Conservation (phyloP, 139 green algal species). For the Micractinium sp. region DNA sequence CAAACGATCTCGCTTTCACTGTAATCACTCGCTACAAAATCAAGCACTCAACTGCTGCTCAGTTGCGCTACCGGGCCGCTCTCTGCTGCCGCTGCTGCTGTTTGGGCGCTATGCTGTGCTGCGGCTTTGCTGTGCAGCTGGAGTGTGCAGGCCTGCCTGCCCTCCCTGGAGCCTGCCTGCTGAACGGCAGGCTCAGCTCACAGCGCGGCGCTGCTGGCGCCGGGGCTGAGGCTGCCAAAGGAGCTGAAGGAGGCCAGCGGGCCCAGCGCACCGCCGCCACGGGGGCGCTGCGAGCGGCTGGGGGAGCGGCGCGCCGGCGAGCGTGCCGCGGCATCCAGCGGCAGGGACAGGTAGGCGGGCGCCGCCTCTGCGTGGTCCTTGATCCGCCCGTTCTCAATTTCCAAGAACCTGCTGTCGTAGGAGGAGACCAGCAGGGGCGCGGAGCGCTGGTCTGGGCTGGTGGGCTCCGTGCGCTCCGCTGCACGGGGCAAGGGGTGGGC, state of each 20-base stretch:
- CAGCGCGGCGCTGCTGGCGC: not conserved
- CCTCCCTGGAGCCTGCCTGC: not conserved
- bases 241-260: not conserved
- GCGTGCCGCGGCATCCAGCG: not conserved
- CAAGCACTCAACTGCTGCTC: too few species aligned
- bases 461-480: conserved; percentile 1
- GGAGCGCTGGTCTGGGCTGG: not conserved
- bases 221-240: not conserved
- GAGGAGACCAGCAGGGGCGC: conserved; percentile 6
- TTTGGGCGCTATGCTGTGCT: too few species aligned
- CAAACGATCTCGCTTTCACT: too few species aligned
- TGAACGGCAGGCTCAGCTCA: not conserved
- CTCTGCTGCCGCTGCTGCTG: too few species aligned
- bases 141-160: too few species aligned
- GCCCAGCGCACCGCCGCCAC: not conserved
- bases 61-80: too few species aligned
- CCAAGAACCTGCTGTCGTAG: not conserved
- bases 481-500: not conserved
- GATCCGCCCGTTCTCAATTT: not conserved
- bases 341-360: not conserved
- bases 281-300: not conserved
- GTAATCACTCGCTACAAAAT: too few species aligned
- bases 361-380: not conserved
- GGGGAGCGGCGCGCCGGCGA: not conserved
- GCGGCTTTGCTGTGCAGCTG: not conserved